phyloP scores from a whole-genome alignment of 1,139 yeast genomes.

The Debaryomycetaceae sp. region DNA sequence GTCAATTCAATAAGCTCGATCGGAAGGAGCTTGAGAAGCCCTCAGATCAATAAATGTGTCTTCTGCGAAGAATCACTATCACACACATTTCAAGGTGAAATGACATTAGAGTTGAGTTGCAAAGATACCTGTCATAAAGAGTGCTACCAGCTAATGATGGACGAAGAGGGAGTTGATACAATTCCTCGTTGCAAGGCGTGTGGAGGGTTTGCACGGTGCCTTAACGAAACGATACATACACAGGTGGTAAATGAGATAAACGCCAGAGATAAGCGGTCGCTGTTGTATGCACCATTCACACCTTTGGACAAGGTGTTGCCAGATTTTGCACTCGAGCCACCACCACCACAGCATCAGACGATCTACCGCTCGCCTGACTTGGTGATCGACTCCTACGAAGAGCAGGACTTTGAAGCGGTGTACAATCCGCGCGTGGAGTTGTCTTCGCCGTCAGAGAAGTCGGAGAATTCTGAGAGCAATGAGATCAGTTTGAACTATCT shows the following conservation, averaged over 20 bases:
- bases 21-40: neutral
- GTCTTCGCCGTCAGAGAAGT: neutral
- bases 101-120: conserved; percentile 24
- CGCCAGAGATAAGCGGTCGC: neutral
- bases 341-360: neutral
- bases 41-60: conserved; percentile 16
- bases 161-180: conserved; percentile 2
- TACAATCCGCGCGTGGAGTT: neutral
- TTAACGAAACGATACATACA: conserved; percentile 3
- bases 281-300: neutral
- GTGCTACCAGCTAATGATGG: conserved; percentile 18
- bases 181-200: conserved; percentile 5
- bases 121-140: conserved; percentile 29
- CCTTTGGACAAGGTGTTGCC: neutral
- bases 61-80: conserved; percentile 26
- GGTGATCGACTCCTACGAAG: neutral
- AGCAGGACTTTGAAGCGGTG: neutral
- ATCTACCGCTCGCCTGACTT: neutral
- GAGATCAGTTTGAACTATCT: conserved; percentile 19
- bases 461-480: conserved; percentile 6
- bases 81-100: conserved; percentile 17
- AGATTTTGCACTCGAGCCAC: neutral
- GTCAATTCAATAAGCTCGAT: neutral
- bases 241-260: neutral
- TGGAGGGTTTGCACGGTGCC: conserved; percentile 3